Conservation (phyloP, 768 basidiomycete genomes). For the Russula brevipes region DNA sequence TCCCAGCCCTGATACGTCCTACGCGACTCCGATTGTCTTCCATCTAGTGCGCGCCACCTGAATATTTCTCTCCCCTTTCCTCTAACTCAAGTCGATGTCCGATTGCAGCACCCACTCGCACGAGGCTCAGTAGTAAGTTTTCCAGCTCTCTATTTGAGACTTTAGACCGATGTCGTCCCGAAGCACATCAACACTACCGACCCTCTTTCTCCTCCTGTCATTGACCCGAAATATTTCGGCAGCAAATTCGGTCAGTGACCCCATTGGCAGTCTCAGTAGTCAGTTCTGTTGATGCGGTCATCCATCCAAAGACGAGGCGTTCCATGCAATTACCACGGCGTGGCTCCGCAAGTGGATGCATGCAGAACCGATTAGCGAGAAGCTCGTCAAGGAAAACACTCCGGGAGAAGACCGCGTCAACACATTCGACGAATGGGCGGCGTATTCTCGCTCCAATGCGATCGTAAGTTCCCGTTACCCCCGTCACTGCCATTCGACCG, state of each 20-base stretch:
- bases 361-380: slow-evolving; percentile 15
- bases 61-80: background rate
- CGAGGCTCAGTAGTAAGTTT: slow-evolving; percentile 21
- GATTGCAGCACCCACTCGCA: slow-evolving; percentile 16
- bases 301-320: slow-evolving; percentile 27
- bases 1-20: slow-evolving; percentile 16
- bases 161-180: background rate
- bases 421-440: slow-evolving; percentile 22
- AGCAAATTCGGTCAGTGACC: slow-evolving; percentile 15
- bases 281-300: slow-evolving; percentile 4
- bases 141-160: background rate
- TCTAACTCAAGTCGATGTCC: background rate
- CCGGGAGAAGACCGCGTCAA: slow-evolving; percentile 11
- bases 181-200: slow-evolving; percentile 33
- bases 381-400: slow-evolving; percentile 16
- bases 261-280: background rate
- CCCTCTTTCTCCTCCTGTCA: slow-evolving; percentile 34
- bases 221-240: slow-evolving; percentile 42
- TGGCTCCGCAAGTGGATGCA: slow-evolving; percentile 26
- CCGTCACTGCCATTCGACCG: background rate
- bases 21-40: slow-evolving; percentile 24
- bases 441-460: slow-evolving; percentile 20
- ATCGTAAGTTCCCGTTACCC: slow-evolving; percentile 2
- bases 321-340: slow-evolving; percentile 32
- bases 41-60: slow-evolving; percentile 12